phyloP scores from a whole-genome alignment of 1,284 basidiomycete genomes.

The Sanghuangporus baumii region DNA sequence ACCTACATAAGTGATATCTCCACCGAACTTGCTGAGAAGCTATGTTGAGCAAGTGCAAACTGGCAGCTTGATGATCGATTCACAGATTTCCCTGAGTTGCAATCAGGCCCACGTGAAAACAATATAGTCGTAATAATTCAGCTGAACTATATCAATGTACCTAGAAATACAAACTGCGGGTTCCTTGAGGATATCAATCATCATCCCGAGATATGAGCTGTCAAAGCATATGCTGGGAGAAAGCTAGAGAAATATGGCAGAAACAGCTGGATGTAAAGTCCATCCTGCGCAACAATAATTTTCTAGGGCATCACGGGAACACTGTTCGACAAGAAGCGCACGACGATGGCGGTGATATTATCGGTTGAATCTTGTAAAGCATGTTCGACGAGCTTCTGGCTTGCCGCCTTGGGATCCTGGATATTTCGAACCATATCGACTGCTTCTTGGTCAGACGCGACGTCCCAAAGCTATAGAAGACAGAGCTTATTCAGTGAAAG shows the following conservation, averaged over 20 bases:
- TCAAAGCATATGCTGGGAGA: not conserved
- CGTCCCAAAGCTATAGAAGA: conserved; percentile 87
- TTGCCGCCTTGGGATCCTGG: conserved; percentile 81
- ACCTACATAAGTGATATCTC: too few relatives aligned
- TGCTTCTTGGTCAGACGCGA: conserved; percentile 87
- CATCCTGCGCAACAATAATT: not conserved
- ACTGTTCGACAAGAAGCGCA: conserved; percentile 44
- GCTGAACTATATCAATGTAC: not conserved
- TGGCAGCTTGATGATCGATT: too few relatives aligned
- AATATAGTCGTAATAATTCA: too few relatives aligned
- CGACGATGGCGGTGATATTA: conserved; percentile 79
- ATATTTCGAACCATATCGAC: conserved; percentile 79
- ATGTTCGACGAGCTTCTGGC: conserved; percentile 73
- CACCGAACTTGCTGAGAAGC: too few relatives aligned
- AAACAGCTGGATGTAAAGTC: not conserved
- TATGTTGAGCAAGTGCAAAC: too few relatives aligned
- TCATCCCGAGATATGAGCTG: not conserved
- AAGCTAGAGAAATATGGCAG: not conserved
- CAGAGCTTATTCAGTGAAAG: not conserved
- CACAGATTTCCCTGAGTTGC: too few relatives aligned
- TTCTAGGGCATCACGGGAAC: not conserved
- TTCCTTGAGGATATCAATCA: not conserved
- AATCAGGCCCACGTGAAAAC: too few relatives aligned
- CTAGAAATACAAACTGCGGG: not conserved
- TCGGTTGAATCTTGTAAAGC: conserved; percentile 92